Percentiles rank a stretch among this genome's conserved stretches.
These are phyloP conservation scores for Colletotrichum nymphaeae DNA, from an alignment of 2,329 filamentous ascomycete genomes.

Conservation along the genomic window DNA sequence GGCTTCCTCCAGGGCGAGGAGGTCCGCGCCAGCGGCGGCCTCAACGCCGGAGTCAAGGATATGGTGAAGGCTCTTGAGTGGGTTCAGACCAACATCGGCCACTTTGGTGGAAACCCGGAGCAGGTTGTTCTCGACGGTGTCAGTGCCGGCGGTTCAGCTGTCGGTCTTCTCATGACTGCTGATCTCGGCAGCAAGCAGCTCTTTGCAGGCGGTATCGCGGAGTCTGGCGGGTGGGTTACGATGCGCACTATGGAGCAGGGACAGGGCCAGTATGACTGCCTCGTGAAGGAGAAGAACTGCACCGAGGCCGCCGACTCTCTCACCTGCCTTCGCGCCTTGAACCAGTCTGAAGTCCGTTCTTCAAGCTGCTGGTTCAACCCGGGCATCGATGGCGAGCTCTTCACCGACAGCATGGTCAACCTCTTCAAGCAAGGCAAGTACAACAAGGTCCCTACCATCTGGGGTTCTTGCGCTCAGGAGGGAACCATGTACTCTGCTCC, in stretches of 20 bases:
- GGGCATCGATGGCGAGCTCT: conserved; percentile 64
- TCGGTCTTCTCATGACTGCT: conserved; percentile 71
- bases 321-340: conserved; percentile 36
- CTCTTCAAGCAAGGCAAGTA: conserved; percentile 61
- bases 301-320: conserved; percentile 36
- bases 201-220: conserved; percentile 62
- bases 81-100: conserved; percentile 73
- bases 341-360: conserved; percentile 38
- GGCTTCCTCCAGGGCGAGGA: conserved; percentile 69
- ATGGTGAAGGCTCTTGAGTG: conserved; percentile 71
- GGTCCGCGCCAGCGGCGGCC: conserved; percentile 26
- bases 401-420: conserved; percentile 61
- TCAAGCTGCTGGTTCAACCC: conserved; percentile 45
- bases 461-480: conserved; percentile 51
- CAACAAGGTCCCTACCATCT: conserved; percentile 64
- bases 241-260: conserved; percentile 48
- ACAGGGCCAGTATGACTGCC: conserved; percentile 63
- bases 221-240: conserved; percentile 64
- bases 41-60: conserved; percentile 36
- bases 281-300: conserved; percentile 48
- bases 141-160: conserved; percentile 74
- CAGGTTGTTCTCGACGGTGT: conserved; percentile 77
- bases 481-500: conserved; percentile 50
- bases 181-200: conserved; percentile 61
- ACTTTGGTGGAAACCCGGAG: conserved; percentile 76